These are phyloP conservation scores for Fonsecaea monophora DNA, from an alignment of 2,329 filamentous ascomycete genomes.

Conservation along the genomic window DNA sequence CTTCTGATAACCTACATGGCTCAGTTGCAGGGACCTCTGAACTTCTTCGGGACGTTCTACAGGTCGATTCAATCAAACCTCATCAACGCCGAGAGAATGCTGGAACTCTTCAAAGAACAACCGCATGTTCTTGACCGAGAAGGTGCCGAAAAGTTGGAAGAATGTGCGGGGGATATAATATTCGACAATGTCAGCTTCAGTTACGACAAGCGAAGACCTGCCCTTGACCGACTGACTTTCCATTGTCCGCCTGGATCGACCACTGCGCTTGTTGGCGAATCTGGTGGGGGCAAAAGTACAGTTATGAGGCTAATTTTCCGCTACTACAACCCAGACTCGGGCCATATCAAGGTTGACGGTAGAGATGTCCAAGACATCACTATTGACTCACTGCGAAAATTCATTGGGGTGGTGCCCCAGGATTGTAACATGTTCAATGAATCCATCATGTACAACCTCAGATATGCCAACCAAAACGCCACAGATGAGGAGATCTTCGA, in stretches of 20 bases:
- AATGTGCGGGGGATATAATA: conserved; percentile 79
- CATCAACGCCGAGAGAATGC: conserved; percentile 93
- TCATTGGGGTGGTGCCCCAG: conserved; percentile 96
- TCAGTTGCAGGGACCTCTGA: conserved; percentile 79
- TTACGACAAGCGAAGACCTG: conserved; percentile 85
- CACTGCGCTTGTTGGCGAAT: conserved; percentile 94
- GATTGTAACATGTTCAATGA: conserved; percentile 97
- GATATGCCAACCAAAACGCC: conserved; percentile 82
- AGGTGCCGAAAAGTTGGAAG: conserved; percentile 65
- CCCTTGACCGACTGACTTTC: conserved; percentile 82
- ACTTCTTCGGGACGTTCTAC: conserved; percentile 95
- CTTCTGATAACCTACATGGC: conserved; percentile 76
- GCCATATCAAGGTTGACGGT: conserved; percentile 83
- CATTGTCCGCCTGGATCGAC: conserved; percentile 88
- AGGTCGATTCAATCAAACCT: conserved; percentile 93
- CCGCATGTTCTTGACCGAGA: conserved; percentile 86
- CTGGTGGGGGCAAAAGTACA: conserved; percentile 95
- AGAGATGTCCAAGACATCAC: conserved; percentile 83
- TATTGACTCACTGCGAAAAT: conserved; percentile 87
- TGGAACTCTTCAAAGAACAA: conserved; percentile 95
- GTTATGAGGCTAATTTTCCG: conserved; percentile 95
- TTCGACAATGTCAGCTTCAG: conserved; percentile 91
- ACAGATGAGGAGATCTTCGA: conserved; percentile 81
- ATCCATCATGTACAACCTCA: conserved; percentile 91
- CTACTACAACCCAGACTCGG: conserved; percentile 86